Percentiles rank a stretch among this genome's conserved stretches.
Evolutionary conservation across 176 grass and related monocot species (phyloP).

Genomic region (Triticum urartu): DNA sequence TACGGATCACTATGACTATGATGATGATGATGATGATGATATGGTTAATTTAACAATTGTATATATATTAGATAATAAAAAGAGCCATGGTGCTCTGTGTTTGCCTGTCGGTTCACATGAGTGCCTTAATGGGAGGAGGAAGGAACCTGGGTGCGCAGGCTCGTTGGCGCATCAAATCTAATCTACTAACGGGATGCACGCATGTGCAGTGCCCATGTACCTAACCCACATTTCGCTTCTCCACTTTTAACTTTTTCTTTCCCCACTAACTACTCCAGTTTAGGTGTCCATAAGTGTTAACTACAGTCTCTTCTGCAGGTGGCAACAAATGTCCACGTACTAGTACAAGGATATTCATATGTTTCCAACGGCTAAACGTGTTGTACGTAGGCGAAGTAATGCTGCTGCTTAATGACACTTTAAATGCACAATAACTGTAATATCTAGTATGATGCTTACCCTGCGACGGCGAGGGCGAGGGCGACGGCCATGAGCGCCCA

Average conservation of each 20-base stretch:
- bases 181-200: no score
- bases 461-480: slow-evolving; percentile 34
- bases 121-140: background rate
- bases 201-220: background rate
- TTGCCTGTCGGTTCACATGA: slow-evolving; percentile 11
- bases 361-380: background rate
- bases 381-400: background rate
- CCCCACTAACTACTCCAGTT: no score
- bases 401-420: no score
- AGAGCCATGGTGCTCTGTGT: background rate
- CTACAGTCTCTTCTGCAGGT: background rate
- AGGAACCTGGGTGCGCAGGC: background rate
- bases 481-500: slow-evolving; percentile 54
- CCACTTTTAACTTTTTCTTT: background rate
- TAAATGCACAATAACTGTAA: no score
- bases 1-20: background rate
- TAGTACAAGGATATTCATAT: background rate
- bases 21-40: background rate
- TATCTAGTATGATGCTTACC: slow-evolving; percentile 40
- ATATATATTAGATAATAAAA: background rate
- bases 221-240: background rate
- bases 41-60: background rate
- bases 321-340: background rate
- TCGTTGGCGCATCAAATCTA: slow-evolving; percentile 10
- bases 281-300: background rate